Conservation (phyloP, 164 flowering plant genomes). For the Malania oleifera region DNA sequence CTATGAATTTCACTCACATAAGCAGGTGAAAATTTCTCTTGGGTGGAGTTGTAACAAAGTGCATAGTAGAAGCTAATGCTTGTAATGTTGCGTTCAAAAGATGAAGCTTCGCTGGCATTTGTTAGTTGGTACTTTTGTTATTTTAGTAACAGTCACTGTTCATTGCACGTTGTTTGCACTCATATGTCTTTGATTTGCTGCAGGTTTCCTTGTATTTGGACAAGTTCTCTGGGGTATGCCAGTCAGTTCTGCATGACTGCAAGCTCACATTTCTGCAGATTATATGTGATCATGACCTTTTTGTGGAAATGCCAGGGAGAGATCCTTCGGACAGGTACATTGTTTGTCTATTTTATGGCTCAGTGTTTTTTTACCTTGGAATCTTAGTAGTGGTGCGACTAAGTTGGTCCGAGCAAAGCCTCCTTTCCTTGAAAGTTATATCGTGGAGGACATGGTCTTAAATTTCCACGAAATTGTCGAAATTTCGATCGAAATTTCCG, state of each 20-base stretch:
- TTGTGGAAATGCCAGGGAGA: slow-evolving; percentile 99
- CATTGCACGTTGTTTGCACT: background rate
- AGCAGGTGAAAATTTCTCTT: too few species aligned
- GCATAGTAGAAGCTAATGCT: too few species aligned
- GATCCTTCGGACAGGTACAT: slow-evolving; percentile 99
- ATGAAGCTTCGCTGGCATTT: background rate
- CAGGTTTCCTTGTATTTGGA: slow-evolving; percentile 97
- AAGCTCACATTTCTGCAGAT: slow-evolving; percentile 97
- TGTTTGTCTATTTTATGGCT: background rate
- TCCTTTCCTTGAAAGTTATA: too few species aligned
- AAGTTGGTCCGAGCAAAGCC: background rate
- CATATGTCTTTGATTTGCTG: slow-evolving; percentile 11
- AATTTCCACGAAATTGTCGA: too few species aligned
- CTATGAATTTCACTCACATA: too few species aligned
- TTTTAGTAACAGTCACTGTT: too few species aligned
- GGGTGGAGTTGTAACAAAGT: too few species aligned
- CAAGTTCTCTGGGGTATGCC: slow-evolving; percentile 95
- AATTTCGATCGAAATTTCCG: too few species aligned
- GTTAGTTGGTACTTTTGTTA: slow-evolving; percentile 5
- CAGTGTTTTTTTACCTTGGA: background rate
- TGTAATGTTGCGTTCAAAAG: background rate
- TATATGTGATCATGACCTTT: slow-evolving; percentile 96
- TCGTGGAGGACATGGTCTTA: background rate
- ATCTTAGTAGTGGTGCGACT: background rate
- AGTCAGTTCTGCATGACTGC: slow-evolving; percentile 92